A percentile compares a stretch with the other conserved stretches of the same genome.
phyloP scores from a whole-genome alignment of 495 filamentous ascomycete genomes.

The Penicillium desertorum region DNA sequence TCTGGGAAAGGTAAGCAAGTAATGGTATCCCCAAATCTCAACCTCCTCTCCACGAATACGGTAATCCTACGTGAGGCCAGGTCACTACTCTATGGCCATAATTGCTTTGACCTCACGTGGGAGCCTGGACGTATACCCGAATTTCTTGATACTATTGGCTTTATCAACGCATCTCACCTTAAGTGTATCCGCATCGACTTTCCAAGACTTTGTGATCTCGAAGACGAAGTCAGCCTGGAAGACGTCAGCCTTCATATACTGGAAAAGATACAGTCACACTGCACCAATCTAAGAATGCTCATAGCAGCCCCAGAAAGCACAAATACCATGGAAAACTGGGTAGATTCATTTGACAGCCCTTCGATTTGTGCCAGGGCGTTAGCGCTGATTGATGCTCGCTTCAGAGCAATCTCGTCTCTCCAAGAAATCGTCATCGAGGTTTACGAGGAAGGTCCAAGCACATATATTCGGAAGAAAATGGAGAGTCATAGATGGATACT shows the following conservation, averaged over 20 bases:
- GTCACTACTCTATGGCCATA: conserved; percentile 17
- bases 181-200: conserved; percentile 15
- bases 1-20: too few species aligned
- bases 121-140: neutral
- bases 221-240: conserved; percentile 11
- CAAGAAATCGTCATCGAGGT: conserved; percentile 12
- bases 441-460: conserved; percentile 4
- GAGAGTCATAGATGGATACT: conserved; percentile 18
- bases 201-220: conserved; percentile 8
- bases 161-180: conserved; percentile 15
- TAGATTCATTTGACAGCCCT: conserved; percentile 10
- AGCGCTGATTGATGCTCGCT: conserved; percentile 10
- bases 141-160: conserved; percentile 13
- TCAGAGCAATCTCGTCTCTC: conserved; percentile 13
- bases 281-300: conserved; percentile 9
- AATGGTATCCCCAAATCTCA: neutral
- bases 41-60: conserved; percentile 15
- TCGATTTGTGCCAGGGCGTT: conserved; percentile 10
- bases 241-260: conserved; percentile 12
- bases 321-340: neutral
- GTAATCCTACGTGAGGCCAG: conserved; percentile 13
- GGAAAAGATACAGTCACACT: conserved; percentile 12
- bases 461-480: conserved; percentile 16
- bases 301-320: conserved; percentile 1
- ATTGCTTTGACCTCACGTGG: conserved; percentile 13